These are phyloP conservation scores for Beauveria sp. DNA, from an alignment of 2,329 filamentous ascomycete genomes.

Conservation along the genomic window DNA sequence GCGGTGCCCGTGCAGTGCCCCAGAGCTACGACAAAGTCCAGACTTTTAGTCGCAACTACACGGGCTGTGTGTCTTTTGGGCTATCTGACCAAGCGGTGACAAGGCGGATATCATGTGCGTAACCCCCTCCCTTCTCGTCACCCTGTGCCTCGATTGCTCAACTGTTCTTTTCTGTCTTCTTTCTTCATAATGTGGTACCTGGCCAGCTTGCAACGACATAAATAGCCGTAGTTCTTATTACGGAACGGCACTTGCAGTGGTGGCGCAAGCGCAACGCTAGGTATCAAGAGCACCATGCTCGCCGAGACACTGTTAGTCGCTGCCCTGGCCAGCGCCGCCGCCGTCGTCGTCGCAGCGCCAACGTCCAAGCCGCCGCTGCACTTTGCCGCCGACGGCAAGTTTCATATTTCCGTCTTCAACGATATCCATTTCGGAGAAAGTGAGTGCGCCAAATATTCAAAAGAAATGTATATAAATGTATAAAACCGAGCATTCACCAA, in stretches of 20 bases:
- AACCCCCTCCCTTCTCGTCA: not conserved
- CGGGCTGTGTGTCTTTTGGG: not conserved
- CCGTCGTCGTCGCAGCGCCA: not conserved
- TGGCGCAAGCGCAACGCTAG: not conserved
- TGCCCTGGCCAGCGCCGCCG: not conserved
- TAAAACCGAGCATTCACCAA: not conserved
- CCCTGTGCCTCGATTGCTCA: not conserved
- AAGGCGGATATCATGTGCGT: not conserved
- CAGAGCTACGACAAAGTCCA: not conserved
- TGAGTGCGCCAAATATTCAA: constrained; percentile 21
- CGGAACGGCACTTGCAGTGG: not conserved
- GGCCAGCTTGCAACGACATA: too few species aligned
- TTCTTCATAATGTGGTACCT: not conserved
- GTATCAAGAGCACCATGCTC: too few species aligned
- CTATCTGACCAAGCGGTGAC: not conserved
- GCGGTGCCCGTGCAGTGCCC: not conserved
- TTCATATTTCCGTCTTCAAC: constrained; percentile 53
- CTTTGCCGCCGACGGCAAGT: constrained; percentile 37
- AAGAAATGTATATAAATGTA: not conserved
- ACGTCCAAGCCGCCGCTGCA: not conserved
- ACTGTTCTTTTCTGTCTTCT: too few species aligned
- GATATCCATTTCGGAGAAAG: constrained; percentile 68
- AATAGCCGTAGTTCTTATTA: too few species aligned
- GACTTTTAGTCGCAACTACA: not conserved
- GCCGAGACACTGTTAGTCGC: not conserved